Evolutionary conservation across 257 asterid genomes (phyloP).

Genomic region (Fraxinus anomala): DNA sequence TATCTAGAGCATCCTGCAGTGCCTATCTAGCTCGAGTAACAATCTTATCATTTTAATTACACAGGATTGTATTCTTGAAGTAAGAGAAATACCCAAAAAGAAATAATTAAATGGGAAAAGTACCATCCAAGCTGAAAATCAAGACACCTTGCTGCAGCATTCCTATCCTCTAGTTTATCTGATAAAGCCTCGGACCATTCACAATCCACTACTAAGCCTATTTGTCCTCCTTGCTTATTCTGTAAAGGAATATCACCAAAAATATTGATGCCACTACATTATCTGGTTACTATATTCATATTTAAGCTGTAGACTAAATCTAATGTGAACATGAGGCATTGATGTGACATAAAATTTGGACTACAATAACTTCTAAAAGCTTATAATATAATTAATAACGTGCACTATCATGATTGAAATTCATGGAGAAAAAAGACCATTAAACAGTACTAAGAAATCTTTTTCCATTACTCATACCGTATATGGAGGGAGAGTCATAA

Average conservation of each 20-base stretch:
- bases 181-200: slow-evolving; percentile 61
- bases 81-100: slow-evolving; percentile 8
- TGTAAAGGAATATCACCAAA: slow-evolving; percentile 23
- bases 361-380: too few relatives aligned
- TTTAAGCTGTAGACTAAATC: not conserved
- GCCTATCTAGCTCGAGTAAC: not conserved
- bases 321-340: not conserved
- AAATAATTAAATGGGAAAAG: not conserved
- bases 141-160: slow-evolving; percentile 54
- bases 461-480: not conserved
- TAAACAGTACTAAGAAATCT: not conserved
- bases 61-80: not conserved
- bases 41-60: not conserved
- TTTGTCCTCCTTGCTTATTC: slow-evolving; percentile 54
- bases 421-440: not conserved
- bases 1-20: not conserved
- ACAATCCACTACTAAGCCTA: slow-evolving; percentile 56
- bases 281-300: not conserved
- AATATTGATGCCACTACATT: slow-evolving; percentile 13
- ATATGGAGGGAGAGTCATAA: not conserved
- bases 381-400: too few relatives aligned
- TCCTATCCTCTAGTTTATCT: slow-evolving; percentile 42
- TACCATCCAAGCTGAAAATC: slow-evolving; percentile 74
- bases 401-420: not conserved
- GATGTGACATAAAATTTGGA: too few relatives aligned